Evolutionary conservation across 1,284 basidiomycete species (phyloP), one percentile per base, ranked within the genome.

Genomic region (Phaffia rhodozyma): DNA sequence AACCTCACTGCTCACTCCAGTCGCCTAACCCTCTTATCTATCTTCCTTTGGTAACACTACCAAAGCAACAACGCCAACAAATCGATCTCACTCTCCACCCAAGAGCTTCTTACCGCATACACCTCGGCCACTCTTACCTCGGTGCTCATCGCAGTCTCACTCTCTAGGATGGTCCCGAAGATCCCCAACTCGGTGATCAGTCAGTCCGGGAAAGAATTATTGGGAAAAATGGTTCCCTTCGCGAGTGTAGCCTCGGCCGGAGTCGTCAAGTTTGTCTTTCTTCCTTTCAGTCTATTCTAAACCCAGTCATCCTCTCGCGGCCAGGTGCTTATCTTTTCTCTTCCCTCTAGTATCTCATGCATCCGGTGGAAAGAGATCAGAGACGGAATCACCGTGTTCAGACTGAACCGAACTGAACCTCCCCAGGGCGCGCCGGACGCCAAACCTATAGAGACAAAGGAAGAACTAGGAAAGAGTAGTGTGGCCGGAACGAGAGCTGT

Each of bases 341-440:
- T 30, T 48, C 25, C 48, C 56, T 25, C 7, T 58, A 74, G 72
- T 68, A 79, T 80, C 63, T 76, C 76, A 13, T 75, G 78, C 66
- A 81, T 81, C 74, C 70, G 80, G 23, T 81, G 79, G 79, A 81
- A 81, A 68, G 80, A 81, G 72, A 79, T 81, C 73, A 71, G 76
- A 11, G 78, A 81, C 66, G 80, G 80, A 23, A 74, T 80, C 55
- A 75, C 76, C 47, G 75, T 81, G 20, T 81, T 73, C 71, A 71
- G 74, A 51, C 54, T 75, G 27, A 70, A 70, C 55, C 60, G 30
- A 48, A 51, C 52, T 68, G 13, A 67, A 69, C n/a, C 58, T 23
- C 23, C 34, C 30, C 21, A 53, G 9, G 68, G 68, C 47, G 67
- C 63, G 0, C 67, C 5, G 64, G 70, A 62, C 64, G 71, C 25